Base-by-base conservation (phyloP, 768 basidiomycete species). In the Termitomyces sp. region DNA sequence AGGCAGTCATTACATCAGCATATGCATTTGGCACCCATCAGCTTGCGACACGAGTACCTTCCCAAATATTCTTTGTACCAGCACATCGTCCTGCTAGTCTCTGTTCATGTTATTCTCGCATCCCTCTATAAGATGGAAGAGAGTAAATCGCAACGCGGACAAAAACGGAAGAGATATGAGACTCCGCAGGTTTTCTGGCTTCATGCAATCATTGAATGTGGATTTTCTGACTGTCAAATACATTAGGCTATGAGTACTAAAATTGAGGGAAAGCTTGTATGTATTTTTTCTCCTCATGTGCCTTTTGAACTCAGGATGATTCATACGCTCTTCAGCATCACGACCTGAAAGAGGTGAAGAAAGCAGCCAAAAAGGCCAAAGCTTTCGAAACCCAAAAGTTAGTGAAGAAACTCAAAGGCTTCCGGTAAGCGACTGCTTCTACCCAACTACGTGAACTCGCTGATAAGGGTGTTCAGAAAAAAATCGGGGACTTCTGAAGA, bases 281-380 rank as follows among this genome's bases (percentile, higher is more conserved):
- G 83, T 75, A 59, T 53, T 15, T 34, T 37, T 46, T 44, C 56
- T 51, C 18, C 44, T 16, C 12, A 9, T 24, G 16, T 31, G 18
- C 20, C 28, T 24, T 20, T 42, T n/a, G 39, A 42, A 28, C 39
- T 51, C 12, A 41, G 31, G 37, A 52, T 58, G 45, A 58, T 46
- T n/a, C 22, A 8, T 41, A 47, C 13, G 44, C 54, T 46, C 13
- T 54, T 41, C 68, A 96, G 94, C 85, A 90, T 64, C 90, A 90
- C 68, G 81, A 81, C 57, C 67, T 88, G 51, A 88, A 82, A 67
- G 87, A 88, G 62, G 80, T 90, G 9, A 80, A 81, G 61, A 89
- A 88, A 64, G 82, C 86, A 5, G 82, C 87, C 29, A 95, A 92
- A 75, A 91, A 88, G 65, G 87, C 88, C 10, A 91, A 85, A 68